Percentiles rank a stretch among this genome's conserved stretches.
These are phyloP conservation scores for Rhipidocladum racemiflorum DNA, from an alignment of 176 grass and related monocot genomes.

Conservation along the genomic window DNA sequence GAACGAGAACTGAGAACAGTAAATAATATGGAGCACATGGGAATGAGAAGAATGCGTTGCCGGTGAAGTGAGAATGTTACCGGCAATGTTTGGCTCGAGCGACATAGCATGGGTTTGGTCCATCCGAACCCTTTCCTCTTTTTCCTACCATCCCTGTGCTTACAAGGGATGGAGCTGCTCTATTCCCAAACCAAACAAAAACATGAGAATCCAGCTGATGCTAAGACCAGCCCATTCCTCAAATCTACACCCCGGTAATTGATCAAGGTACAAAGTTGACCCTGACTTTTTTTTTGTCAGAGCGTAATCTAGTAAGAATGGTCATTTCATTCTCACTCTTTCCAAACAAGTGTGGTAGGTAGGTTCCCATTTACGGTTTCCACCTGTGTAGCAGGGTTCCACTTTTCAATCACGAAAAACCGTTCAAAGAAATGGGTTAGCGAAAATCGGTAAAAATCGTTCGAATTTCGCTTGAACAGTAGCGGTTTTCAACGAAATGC, in stretches of 20 bases:
- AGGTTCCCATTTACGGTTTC: not conserved
- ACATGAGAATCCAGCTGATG: not conserved
- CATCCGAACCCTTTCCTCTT: not conserved
- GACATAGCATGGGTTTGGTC: too few species aligned
- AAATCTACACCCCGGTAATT: not conserved
- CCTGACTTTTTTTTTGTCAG: not conserved
- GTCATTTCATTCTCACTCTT: not conserved
- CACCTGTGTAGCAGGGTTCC: too few species aligned
- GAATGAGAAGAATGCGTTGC: not conserved
- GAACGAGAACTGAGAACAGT: not conserved
- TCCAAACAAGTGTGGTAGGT: not conserved
- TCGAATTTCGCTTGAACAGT: too few species aligned
- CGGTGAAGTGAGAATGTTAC: not conserved
- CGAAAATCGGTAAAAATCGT: too few species aligned
- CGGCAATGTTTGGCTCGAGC: not conserved
- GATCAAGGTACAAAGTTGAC: constrained; percentile 9
- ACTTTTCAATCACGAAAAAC: too few species aligned
- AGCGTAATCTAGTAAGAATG: not conserved
- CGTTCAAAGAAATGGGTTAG: too few species aligned
- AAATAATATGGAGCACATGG: too few species aligned
- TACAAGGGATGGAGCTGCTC: not conserved
- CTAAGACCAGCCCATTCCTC: not conserved
- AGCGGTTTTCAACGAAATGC: too few species aligned
- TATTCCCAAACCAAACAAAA: not conserved
- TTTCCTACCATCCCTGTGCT: not conserved